phyloP scores from a whole-genome alignment of 2,329 filamentous ascomycete genomes.

The Xylariaceae sp. region DNA sequence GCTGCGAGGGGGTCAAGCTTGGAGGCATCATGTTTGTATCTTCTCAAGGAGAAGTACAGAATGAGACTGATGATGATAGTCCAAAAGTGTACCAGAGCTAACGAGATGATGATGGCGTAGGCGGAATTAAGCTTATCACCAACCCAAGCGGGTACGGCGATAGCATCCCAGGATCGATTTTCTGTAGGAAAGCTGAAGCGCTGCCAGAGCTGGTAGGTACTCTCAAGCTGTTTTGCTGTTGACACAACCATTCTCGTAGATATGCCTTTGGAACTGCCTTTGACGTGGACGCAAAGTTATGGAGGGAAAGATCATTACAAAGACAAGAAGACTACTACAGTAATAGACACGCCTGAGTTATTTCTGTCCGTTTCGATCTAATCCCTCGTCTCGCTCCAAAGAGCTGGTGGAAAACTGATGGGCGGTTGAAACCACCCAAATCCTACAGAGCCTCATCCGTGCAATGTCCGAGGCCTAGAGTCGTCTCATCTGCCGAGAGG shows the following conservation, averaged over 20 bases:
- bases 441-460: no score
- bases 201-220: constrained; percentile 23
- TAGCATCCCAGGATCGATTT: constrained; percentile 20
- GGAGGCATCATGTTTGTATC: background rate
- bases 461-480: background rate
- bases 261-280: background rate
- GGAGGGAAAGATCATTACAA: background rate
- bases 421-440: no score
- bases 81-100: constrained; percentile 15
- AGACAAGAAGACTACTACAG: no score
- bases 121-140: constrained; percentile 23
- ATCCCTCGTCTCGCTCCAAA: background rate
- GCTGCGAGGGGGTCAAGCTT: constrained; percentile 11
- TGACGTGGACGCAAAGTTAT: no score
- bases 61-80: constrained; percentile 18
- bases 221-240: constrained; percentile 18
- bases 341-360: no score
- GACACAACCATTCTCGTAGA: constrained; percentile 20
- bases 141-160: constrained; percentile 17
- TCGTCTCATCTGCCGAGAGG: no score
- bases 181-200: constrained; percentile 20
- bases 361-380: no score
- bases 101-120: constrained; percentile 22
- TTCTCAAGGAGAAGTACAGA: constrained; percentile 18
- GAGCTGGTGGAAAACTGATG: background rate